Evolutionary conservation across 768 basidiomycete genomes (phyloP), one percentile per base, ranked within the genome.

Genomic region (Rhizopogon sp.): DNA sequence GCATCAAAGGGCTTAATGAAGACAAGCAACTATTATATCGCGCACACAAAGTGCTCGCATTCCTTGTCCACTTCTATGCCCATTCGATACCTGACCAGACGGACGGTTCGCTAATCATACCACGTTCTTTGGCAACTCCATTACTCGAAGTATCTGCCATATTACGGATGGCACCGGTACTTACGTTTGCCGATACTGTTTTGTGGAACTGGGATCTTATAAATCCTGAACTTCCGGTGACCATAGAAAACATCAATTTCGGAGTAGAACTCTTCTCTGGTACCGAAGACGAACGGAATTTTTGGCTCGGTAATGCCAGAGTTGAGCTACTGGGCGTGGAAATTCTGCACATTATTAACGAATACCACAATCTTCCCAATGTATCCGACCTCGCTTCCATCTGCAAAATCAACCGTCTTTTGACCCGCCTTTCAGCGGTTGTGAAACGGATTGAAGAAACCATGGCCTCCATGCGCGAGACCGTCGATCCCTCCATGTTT

Each of bases 101-200:
- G 45, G 66, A 70, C 49, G 66, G 60, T 39, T 68, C 82, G 1
- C 70, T 84, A 40, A 63, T 78, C 50, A 81, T 99, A 35, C 96
- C 96, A 2, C 77, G 81, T 56, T 79, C 87, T 9, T 75, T 99
- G 40, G 80, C 91, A 1, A 70, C 90, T 22, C 95, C 96, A 0
- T 77, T 97, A 29, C 79, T 90, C 29, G 64, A 78, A 16, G 83
- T 96, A 45, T 96, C 93, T 13, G 78, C 78, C 9, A 70, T 79
- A 50, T 79, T 99, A 41, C 84, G 83, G 50, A 85, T 95, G n/a
- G 93, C 95, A 6, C 96, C 96, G 4, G 83, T 99, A 58, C 76
- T 98, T 60, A 99, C 95, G 0, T 99, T 93, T 66, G 90, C 95
- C 28, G 96, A 97, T 67, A 93, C 91, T 16, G 95, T 99, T 13